Evolutionary conservation across 2,329 filamentous ascomycete genomes (phyloP), one percentile per base, ranked within the genome.

Genomic region (Fusarium papillatum): DNA sequence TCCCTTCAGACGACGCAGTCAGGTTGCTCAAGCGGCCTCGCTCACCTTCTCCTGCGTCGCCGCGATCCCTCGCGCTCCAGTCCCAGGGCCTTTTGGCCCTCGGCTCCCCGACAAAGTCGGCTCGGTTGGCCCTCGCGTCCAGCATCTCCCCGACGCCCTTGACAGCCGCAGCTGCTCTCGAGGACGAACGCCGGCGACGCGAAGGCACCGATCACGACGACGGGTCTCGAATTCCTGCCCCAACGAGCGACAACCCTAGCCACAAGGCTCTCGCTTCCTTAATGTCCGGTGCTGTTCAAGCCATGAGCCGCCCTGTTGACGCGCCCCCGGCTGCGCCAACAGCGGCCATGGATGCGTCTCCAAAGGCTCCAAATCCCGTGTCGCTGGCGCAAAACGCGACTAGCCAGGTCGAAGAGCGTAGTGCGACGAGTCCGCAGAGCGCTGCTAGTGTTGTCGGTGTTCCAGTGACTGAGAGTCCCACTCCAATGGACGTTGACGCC

Each of bases 221-320:
- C 60, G 73, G 85, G 53, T 83, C 81, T 65, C 81, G 82, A 63
- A 85, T 85, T 63, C 83, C 85, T 64, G 83, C 85, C 43, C 85
- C 85, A 41, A 86, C 84, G 62, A 90, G 86, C 80, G 88, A 90
- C 48, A 90, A 90, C 66, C 87, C 89, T 24, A 85, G 85, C n/a
- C 89, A 90, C 65, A 87, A 84, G 70, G 88, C 86, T 38, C 83
- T 92, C 36, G 85, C 87, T 26, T 88, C 89, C 24, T 84, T 92
- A 60, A 87, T 91, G 84, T 88, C 89, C 41, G 87, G 87, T 55
- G 87, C 84, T 68, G 86, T 87, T 29, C 83, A 88, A 73, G 85
- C 85, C 60, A 89, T 92, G 85, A 91, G 89, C 80, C 89, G 88
- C 70, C 84, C 89, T n/a, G 84, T 87, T 68, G 90, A 91, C 81